Evolutionary conservation across 2,329 filamentous ascomycete genomes (phyloP).

Genomic region (Aureobasidium sp.): DNA sequence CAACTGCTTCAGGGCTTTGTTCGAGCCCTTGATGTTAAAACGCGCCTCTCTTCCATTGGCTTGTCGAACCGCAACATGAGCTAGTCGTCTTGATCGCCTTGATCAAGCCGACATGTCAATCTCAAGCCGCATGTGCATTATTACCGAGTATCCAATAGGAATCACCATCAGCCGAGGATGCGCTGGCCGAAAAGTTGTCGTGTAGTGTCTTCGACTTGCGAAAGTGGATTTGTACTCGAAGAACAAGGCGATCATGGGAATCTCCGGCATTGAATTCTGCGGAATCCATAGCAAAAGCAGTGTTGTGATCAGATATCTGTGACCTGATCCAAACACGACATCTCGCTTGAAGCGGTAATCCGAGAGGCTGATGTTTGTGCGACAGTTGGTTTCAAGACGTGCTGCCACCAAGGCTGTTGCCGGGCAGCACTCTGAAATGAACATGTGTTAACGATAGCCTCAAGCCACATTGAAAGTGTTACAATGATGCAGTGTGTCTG

Average conservation of each 20-base stretch:
- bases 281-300: not conserved
- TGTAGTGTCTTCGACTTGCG: not conserved
- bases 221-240: not conserved
- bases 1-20: not conserved
- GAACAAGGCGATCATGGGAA: not conserved
- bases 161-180: not conserved
- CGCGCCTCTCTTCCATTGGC: constrained; percentile 1
- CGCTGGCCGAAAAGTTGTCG: not conserved
- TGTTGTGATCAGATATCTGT: not conserved
- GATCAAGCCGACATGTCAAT: not conserved
- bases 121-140: not conserved
- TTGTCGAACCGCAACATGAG: not conserved
- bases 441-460: not conserved
- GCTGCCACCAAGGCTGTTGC: too few species aligned
- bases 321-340: not conserved
- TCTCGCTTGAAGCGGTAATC: not conserved
- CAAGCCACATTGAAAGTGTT: not conserved
- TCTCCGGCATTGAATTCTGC: not conserved
- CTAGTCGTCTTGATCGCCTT: not conserved
- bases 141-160: not conserved
- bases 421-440: not conserved
- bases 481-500: not conserved
- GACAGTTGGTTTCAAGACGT: not conserved
- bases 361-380: not conserved
- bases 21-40: not conserved